phyloP scores from a whole-genome alignment of 306 rosid species.

The Casuarina glauca region DNA sequence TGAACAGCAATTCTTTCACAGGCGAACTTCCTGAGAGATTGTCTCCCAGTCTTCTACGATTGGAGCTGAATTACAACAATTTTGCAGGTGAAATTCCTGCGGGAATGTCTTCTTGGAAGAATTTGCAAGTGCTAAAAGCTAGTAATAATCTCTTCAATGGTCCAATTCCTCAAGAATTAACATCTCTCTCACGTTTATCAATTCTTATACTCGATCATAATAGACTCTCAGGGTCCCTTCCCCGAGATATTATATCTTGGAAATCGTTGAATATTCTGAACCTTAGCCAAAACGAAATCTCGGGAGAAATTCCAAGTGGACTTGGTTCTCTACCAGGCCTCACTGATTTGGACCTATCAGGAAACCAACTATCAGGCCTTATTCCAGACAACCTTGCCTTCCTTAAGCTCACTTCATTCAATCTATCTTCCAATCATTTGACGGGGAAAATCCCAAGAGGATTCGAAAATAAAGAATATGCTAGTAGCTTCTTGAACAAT shows the following conservation, averaged over 20 bases:
- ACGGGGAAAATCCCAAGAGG: constrained; percentile 53
- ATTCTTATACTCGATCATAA: constrained; percentile 56
- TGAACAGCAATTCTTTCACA: constrained; percentile 45
- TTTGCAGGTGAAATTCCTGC: constrained; percentile 59
- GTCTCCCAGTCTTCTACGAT: constrained; percentile 33
- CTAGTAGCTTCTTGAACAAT: constrained; percentile 64
- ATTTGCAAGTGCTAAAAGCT: constrained; percentile 49
- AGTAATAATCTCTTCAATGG: constrained; percentile 55
- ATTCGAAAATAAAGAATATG: constrained; percentile 40
- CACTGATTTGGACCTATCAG: constrained; percentile 55
- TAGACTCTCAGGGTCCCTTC: constrained; percentile 49
- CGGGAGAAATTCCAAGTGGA: constrained; percentile 48
- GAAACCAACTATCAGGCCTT: constrained; percentile 63
- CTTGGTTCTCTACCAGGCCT: constrained; percentile 45
- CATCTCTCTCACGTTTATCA: constrained; percentile 36
- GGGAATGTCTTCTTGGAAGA: constrained; percentile 51
- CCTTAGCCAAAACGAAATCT: constrained; percentile 49
- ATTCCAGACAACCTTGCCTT: constrained; percentile 42
- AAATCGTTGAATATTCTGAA: constrained; percentile 35
- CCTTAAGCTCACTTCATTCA: constrained; percentile 20
- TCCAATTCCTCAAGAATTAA: constrained; percentile 51
- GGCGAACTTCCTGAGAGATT: constrained; percentile 61
- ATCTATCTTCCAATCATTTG: constrained; percentile 59
- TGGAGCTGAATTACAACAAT: constrained; percentile 55
- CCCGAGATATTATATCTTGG: constrained; percentile 52